A percentile compares a stretch with the other conserved stretches of the same genome.
phyloP scores from a whole-genome alignment of 2,329 filamentous ascomycete species.

The Sphaerulina populicola region DNA sequence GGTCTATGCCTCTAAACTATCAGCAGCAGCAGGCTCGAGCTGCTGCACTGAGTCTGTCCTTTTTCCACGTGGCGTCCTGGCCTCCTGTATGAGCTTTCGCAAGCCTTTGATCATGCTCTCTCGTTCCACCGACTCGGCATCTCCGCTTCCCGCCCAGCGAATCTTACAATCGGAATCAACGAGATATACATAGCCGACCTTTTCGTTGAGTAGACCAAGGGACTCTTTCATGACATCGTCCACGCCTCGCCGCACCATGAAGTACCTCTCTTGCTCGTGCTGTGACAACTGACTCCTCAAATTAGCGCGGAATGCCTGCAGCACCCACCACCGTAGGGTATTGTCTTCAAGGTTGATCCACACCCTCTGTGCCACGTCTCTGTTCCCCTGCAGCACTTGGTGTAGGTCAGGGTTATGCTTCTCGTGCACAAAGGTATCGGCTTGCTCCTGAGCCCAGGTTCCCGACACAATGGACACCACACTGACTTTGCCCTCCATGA shows the following conservation, averaged over 20 bases:
- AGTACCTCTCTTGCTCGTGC: slow-evolving; percentile 51
- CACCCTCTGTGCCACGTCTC: slow-evolving; percentile 61
- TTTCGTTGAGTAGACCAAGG: slow-evolving; percentile 69
- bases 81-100: slow-evolving; percentile 53
- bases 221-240: slow-evolving; percentile 50
- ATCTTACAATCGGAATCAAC: slow-evolving; percentile 82
- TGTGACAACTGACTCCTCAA: slow-evolving; percentile 42
- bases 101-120: slow-evolving; percentile 59
- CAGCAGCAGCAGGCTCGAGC: slow-evolving; percentile 13
- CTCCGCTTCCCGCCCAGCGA: slow-evolving; percentile 82
- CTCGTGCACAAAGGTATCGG: slow-evolving; percentile 59
- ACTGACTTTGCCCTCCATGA: slow-evolving; percentile 59
- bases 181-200: slow-evolving; percentile 89
- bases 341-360: slow-evolving; percentile 86
- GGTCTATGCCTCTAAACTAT: slow-evolving; percentile 7
- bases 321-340: slow-evolving; percentile 51
- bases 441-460: slow-evolving; percentile 78
- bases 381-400: slow-evolving; percentile 48
- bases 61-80: slow-evolving; percentile 20
- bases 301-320: slow-evolving; percentile 44
- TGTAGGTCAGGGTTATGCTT: slow-evolving; percentile 63
- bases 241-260: slow-evolving; percentile 51
- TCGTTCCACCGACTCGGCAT: slow-evolving; percentile 57
- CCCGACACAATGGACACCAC: slow-evolving; percentile 76
- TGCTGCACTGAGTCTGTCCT: slow-evolving; percentile 13